Base-by-base conservation (phyloP, 2,329 filamentous ascomycete genomes). In the Colletotrichum horii region DNA sequence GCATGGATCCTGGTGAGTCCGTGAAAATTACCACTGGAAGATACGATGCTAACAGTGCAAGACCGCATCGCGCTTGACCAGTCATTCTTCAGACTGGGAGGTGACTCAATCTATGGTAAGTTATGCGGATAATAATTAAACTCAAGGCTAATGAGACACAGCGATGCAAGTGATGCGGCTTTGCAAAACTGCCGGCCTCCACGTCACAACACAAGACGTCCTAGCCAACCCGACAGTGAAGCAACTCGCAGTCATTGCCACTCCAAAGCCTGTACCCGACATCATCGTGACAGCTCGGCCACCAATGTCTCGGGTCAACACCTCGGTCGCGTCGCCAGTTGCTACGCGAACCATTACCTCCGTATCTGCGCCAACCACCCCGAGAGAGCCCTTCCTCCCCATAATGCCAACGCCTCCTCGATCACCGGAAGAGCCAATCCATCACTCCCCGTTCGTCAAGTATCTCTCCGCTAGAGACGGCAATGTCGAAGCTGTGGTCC, bases 61-160 rank as follows among this genome's bases (percentile, higher is more conserved):
- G 72, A 61, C 15, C 56, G 86, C 3, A 89, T 92, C 26, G 85
- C 87, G 1, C 81, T 88, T 1, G 87, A 91, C 6, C 88, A 91
- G 77, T 90, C 88, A 80, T 92, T 93, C 82, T 92, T 92, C 85
- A 85, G 87, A 5, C 85, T 91, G 0, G 91, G 91, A 1, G 91
- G 91, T n/a, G 90, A 92, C 81, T 75, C 73, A 2, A 75, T 75
- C 15, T 64, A 56, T n/a, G 73, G 73, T 75, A 11, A 58, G 68
- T 34, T 19, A n/a, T 52, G 4, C 9, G 19, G 5, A 48, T 11
- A 12, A 6, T n/a, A 9, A 12, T 26, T 1, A n/a, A 8, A 6
- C 3, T 26, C 11, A 4, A n/a, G 4, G 15, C 71, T 71, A 15
- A 61, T 2, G 1, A 2, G 8, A 4, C 55, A 12, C 1, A 75